Evolutionary conservation across 345 rosid genomes (phyloP), one percentile per base, ranked within the genome.

Genomic region (Populus deltoides): DNA sequence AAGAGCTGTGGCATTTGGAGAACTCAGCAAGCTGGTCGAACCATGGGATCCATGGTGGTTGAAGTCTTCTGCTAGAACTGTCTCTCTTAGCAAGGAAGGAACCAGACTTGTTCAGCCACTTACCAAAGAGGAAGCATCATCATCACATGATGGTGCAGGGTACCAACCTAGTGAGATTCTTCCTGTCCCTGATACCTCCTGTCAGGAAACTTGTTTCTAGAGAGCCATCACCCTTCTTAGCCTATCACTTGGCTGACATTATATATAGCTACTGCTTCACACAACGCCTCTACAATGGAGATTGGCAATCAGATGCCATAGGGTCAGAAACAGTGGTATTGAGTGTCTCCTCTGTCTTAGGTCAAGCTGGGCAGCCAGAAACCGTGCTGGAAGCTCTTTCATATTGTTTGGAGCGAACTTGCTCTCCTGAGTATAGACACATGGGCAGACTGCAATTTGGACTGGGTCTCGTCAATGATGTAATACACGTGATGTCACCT

Each of bases 21-120:
- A 92, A 84, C 83, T 96, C 78, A 89, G 99, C 79, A 96, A 84
- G 85, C 83, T 92, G 92, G 92, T 93, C 51, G 81, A 91, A 78
- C 97, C 97, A 15, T 93, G 99, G 99, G 94, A 90, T 38, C 99
- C 99, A 57, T 96, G 99, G 98, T 96, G 99, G 99, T 77, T 91
- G 75, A 86, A 79, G 55, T 89, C 90, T 86, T 87, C 91, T 71
- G 97, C 97, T 43, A 78, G 85, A 79, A 80, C 81, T 70, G 86
- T 93, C 71, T 78, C 85, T 69, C 90, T 91, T 38, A 86, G 97
- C 67, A 79, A 76, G 70, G 87, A 85, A 39, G 99, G 98, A 75
- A 85, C 89, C 65, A 87, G 75, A 49, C 90, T 93, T 15, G 82
- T 93, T 67, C 97, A 89, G 70, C 83, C 90, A 39, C 67, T 91